Conservation (phyloP, 495 filamentous ascomycete genomes). For the Chaetomium fimeti region DNA sequence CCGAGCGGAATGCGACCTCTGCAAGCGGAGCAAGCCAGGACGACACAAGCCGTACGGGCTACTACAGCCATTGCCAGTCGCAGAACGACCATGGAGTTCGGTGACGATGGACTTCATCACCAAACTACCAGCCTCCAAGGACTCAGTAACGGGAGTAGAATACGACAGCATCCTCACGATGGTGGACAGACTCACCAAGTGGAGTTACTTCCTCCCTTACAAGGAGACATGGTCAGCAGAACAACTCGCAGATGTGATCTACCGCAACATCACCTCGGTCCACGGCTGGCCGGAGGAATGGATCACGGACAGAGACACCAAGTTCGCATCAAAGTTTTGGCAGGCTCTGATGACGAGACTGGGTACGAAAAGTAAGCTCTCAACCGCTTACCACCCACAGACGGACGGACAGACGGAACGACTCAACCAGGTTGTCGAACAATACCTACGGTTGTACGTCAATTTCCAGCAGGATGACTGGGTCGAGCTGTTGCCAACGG, state of each 20-base stretch:
- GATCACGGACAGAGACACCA: background rate
- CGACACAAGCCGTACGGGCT: background rate
- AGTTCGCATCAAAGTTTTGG: background rate
- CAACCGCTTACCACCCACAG: background rate
- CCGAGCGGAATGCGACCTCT: background rate
- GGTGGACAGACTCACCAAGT: background rate
- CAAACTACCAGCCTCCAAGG: background rate
- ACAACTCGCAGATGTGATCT: background rate
- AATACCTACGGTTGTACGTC: too few relatives aligned
- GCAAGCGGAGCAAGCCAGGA: background rate
- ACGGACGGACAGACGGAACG: too few relatives aligned
- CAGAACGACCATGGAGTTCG: conserved; percentile 8
- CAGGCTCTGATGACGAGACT: background rate
- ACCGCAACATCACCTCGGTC: background rate
- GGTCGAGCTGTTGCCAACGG: too few relatives aligned
- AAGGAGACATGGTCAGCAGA: background rate
- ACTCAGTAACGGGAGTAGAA: background rate
- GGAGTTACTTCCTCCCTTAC: background rate
- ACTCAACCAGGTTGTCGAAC: too few relatives aligned
- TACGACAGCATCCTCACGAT: background rate
- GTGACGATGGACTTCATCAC: conserved; percentile 13
- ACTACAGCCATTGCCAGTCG: background rate
- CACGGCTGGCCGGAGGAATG: background rate
- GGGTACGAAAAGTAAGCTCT: background rate
- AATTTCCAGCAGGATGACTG: too few relatives aligned